phyloP scores from a whole-genome alignment of 2,329 filamentous ascomycete genomes.

The Fusarium gaditjirri region DNA sequence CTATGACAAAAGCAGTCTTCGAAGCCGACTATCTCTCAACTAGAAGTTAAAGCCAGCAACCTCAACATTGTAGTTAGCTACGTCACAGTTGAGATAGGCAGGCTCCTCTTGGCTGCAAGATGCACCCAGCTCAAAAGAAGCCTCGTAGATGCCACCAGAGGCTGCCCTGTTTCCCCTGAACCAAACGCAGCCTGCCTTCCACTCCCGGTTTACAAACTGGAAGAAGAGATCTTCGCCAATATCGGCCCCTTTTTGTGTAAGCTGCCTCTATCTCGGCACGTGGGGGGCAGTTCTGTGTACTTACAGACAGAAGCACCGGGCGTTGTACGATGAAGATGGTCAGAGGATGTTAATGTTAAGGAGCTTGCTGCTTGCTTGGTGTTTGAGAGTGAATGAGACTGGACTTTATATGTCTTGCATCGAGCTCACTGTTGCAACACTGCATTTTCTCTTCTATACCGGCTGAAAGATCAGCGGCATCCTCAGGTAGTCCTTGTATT shows the following conservation, averaged over 20 bases:
- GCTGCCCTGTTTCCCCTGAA: neutral
- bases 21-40: too few relatives aligned
- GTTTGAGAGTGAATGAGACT: accelerated
- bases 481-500: neutral
- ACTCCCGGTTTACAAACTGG: neutral
- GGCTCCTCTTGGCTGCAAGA: neutral
- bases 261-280: neutral
- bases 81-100: neutral
- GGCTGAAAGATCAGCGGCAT: accelerated
- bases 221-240: neutral
- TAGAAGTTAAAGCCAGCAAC: neutral
- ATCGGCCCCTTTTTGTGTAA: neutral
- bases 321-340: accelerated
- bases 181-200: neutral
- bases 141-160: neutral
- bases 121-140: neutral
- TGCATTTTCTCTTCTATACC: accelerated
- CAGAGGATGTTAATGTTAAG: neutral
- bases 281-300: accelerated
- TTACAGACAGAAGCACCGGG: neutral
- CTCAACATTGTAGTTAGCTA: neutral
- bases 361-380: neutral
- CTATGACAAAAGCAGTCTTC: accelerated
- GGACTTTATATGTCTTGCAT: neutral
- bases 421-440: accelerated